A percentile compares a stretch with the other conserved stretches of the same genome.
Evolutionary conservation across 2,329 filamentous ascomycete species (phyloP).

Genomic region (Furcasterigmium sp.): DNA sequence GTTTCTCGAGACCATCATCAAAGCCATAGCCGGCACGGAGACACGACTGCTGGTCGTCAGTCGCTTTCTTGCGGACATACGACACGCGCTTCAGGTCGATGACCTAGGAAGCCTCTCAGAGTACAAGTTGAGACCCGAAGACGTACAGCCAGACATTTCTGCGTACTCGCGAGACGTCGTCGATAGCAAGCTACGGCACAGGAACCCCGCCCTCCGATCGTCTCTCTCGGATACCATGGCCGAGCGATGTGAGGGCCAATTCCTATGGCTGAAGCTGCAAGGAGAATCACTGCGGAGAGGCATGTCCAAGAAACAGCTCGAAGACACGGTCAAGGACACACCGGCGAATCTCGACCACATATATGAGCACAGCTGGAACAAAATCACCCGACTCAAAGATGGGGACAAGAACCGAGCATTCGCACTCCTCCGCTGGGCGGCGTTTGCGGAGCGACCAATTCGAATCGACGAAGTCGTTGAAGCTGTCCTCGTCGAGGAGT

Average conservation of each 20-base stretch:
- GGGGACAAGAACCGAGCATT: conserved; percentile 17
- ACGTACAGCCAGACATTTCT: conserved; percentile 18
- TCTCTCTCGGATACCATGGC: conserved; percentile 19
- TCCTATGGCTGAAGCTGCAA: conserved; percentile 26
- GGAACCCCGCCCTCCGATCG: conserved; percentile 10
- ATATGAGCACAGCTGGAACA: conserved; percentile 24
- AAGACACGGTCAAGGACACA: conserved; percentile 18
- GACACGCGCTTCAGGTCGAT: conserved; percentile 7
- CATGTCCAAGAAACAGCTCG: conserved; percentile 21
- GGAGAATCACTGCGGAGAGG: conserved; percentile 15
- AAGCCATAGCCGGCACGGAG: conserved; percentile 1
- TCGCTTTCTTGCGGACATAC: conserved; percentile 18
- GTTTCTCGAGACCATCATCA: conserved; percentile 13
- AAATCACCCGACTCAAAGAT: conserved; percentile 10
- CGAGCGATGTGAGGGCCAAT: conserved; percentile 23
- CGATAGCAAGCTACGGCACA: conserved; percentile 19
- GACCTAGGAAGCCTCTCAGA: conserved; percentile 3
- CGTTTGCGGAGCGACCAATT: conserved; percentile 16
- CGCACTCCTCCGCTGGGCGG: conserved; percentile 21
- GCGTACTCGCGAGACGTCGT: conserved; percentile 19
- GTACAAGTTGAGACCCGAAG: conserved; percentile 11
- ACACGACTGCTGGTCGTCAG: conserved; percentile 18
- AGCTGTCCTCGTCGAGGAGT: conserved; percentile 16
- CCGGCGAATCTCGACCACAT: conserved; percentile 20
- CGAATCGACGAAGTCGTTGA: conserved; percentile 16